phyloP scores from a whole-genome alignment of 495 filamentous ascomycete genomes.

The Bacidia gigantensis region DNA sequence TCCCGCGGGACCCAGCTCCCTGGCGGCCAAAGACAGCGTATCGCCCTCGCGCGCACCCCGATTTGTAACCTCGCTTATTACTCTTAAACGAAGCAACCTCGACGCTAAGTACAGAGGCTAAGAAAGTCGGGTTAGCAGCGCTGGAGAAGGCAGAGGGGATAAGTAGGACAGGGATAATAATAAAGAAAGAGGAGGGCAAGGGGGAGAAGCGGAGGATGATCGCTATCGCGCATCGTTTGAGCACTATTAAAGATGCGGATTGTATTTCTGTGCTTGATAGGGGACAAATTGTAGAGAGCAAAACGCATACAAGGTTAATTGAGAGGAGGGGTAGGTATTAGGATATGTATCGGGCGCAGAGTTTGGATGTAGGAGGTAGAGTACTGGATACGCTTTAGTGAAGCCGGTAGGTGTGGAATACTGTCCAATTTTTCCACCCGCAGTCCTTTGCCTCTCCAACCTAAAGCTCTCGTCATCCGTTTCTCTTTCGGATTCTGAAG shows the following conservation, averaged over 20 bases:
- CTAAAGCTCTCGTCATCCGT: too few species aligned
- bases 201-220: constrained; percentile 23
- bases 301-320: constrained; percentile 32
- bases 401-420: too few species aligned
- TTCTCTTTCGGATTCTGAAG: too few species aligned
- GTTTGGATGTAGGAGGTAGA: too few species aligned
- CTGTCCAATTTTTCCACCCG: too few species aligned
- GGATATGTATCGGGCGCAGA: constrained; percentile 21
- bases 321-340: constrained; percentile 32
- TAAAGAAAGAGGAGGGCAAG: background rate
- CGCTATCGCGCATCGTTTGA: constrained; percentile 35
- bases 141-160: constrained; percentile 32
- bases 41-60: constrained; percentile 56
- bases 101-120: constrained; percentile 37
- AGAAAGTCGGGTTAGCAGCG: constrained; percentile 37
- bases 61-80: constrained; percentile 69
- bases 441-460: too few species aligned
- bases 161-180: constrained; percentile 9
- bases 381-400: too few species aligned
- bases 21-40: constrained; percentile 49
- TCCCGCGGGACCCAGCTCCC: constrained; percentile 43
- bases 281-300: constrained; percentile 42
- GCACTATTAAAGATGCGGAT: constrained; percentile 43
- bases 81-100: constrained; percentile 75
- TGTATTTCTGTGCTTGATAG: constrained; percentile 49